Conservation (phyloP, 257 asterid species). For the Verbena officinalis region DNA sequence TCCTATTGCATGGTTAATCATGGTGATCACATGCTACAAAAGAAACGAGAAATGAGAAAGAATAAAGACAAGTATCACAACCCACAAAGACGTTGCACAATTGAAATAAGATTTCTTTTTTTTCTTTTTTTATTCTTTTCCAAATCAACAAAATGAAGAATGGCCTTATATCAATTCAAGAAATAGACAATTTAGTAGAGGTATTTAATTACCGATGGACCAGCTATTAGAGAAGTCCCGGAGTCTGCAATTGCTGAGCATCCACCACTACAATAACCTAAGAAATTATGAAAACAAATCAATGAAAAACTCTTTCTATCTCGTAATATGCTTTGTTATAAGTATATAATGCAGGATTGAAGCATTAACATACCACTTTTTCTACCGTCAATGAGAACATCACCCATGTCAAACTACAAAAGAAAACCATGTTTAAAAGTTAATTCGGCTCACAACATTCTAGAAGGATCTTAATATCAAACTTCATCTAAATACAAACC, state of each 20-base stretch:
- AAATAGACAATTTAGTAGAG: neutral
- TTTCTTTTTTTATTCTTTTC: neutral
- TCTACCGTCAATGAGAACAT: conserved; percentile 74
- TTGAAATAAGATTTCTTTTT: neutral
- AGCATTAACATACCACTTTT: conserved; percentile 58
- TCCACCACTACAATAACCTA: conserved; percentile 74
- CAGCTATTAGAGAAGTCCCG: conserved; percentile 95
- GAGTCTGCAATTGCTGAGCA: conserved; percentile 98
- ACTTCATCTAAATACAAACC: conserved; percentile 45
- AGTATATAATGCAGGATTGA: conserved; percentile 1
- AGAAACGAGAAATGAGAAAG: neutral
- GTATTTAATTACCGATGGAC: conserved; percentile 67
- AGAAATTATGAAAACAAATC: neutral
- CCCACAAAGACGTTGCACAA: neutral
- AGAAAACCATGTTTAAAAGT: conserved; percentile 3
- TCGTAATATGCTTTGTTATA: neutral
- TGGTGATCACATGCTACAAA: conserved; percentile 63
- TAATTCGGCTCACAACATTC: neutral
- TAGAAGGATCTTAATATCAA: neutral
- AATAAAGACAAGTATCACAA: neutral
- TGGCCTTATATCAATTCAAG: neutral
- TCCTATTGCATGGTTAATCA: conserved; percentile 96
- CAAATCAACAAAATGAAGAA: neutral
- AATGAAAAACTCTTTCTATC: neutral
- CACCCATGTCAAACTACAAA: conserved; percentile 91